Base-by-base conservation (phyloP, 2,329 filamentous ascomycete genomes). In the Aaosphaeria arxii region DNA sequence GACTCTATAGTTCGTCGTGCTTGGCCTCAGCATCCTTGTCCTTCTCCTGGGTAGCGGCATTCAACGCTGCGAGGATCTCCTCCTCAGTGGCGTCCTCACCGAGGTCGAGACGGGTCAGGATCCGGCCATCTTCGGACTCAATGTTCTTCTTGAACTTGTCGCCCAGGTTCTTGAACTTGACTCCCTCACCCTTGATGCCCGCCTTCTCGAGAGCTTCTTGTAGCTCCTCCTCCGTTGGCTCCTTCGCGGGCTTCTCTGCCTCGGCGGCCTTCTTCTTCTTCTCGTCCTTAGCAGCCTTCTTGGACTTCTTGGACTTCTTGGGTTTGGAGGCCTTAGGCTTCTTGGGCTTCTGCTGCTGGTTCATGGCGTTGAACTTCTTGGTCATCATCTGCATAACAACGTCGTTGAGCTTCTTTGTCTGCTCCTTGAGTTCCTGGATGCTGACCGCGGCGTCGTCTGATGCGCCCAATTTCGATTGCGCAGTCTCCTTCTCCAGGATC, bases 381-480 rank as follows among this genome's bases (percentile, higher is more conserved):
- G 86, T 82, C 46, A 89, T 79, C 43, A 91, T 77, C 28, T 89
- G 83, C 66, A 86, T 80, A 58, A 83, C 82, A 4, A 79, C 81
- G 64, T 88, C 84, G 65, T 87, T 83, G 5, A 97, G 78, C 66
- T 88, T 82, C 59, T 85, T 82, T 11, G 84, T 79, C 70, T 86
- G 87, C 28, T 76, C 77, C 49, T 83, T 75, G 38, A 69, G 49
- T 5, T 96, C 91, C 62, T 86, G 85, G 55, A 84, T 74, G 1
- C 85, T 77, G 7, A 96, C 77, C 5, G 85, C 85, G 0, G 90
- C 88, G 56, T 96, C 84, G 11, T 88, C 88, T 2, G 83, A 84
- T 2, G 77, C 72, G 11, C 79, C 74, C 3, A 96, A 81, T 57
- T 83, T 85, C 30, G 84, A 81, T 70, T 97, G 92, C 58, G 81